Evolutionary conservation across 169 alveolate species (phyloP), one percentile per base, ranked within the genome.

Genomic region (Plasmodium adleri): DNA sequence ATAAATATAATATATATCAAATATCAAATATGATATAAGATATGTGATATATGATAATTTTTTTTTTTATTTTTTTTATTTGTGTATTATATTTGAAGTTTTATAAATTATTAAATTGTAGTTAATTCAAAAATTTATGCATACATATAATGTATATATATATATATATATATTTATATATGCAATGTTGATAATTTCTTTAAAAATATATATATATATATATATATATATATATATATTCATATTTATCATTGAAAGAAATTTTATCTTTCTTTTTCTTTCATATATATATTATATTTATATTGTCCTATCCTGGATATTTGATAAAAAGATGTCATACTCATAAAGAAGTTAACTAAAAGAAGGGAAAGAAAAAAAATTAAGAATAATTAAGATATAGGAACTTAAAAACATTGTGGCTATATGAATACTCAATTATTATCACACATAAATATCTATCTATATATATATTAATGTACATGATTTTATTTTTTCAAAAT

Each of bases 281-380:
- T 80, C 59, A 67, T 52, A 22, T 17, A 28, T 43, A 45, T 2
- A 24, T 67, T 68, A 54, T 80, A 80, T 47, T 80, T 80, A 80
- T 66, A 80, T 52, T 52, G 2, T 28, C 62, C 83, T 22, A 80
- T 80, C 39, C 90, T 68, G 13, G 83, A 28, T 56, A 80, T 80
- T 60, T 80, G 90, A 68, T 80, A 80, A 60, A 80, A n/a, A 22
- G 90, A 78, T 71, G 90, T 80, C 58, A 80, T 12, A 47, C 90
- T 80, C 90, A 80, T 80, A 47, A 80, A 67, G 24, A 80, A 17
- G 90, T 80, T 80, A 67, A 80, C 90, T 80, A n/a, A 22, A 15
- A 60, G 50, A 72, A 22, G 62, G 10, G 47, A 45, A 49, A 24
- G 1, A 17, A 7, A 39, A 50, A 54, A 43, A 28, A 39, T 2